Evolutionary conservation across 805 yeast species (phyloP).

Genomic region (Komagataella mondaviorum): DNA sequence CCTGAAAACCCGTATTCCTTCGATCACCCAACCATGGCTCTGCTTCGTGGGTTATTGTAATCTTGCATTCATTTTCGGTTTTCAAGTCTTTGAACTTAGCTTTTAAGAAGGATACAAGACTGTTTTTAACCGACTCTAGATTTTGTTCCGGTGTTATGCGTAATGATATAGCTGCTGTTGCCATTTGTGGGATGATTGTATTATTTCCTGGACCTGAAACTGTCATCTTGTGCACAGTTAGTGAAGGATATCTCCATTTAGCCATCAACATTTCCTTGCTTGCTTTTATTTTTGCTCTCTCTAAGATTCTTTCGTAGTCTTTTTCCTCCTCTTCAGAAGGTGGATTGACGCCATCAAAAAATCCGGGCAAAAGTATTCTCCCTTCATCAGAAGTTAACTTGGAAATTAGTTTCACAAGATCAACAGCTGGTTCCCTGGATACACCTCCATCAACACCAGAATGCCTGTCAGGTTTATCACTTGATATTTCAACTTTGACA

Average conservation of each 20-base stretch:
- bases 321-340: conserved; percentile 42
- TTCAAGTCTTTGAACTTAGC: conserved; percentile 32
- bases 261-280: conserved; percentile 43
- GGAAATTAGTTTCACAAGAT: conserved; percentile 60
- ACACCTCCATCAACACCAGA: conserved; percentile 97
- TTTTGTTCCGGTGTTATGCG: conserved; percentile 87
- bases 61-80: conserved; percentile 47
- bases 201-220: conserved; percentile 87
- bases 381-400: conserved; percentile 46
- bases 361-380: conserved; percentile 48
- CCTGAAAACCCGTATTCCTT: conserved; percentile 54
- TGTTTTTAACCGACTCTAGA: conserved; percentile 37
- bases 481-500: conserved; percentile 54
- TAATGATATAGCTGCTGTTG: conserved; percentile 64
- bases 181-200: conserved; percentile 80
- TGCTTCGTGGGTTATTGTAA: conserved; percentile 68
- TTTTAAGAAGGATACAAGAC: conserved; percentile 32
- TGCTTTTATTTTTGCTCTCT: conserved; percentile 15
- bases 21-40: conserved; percentile 97
- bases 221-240: conserved; percentile 71
- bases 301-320: conserved; percentile 47
- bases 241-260: conserved; percentile 84
- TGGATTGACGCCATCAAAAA: conserved; percentile 54
- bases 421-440: conserved; percentile 79
- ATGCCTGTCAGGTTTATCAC: conserved; percentile 80